Evolutionary conservation across 352 stramenopile genomes (phyloP), one percentile per base, ranked within the genome.

Genomic region (Pythium volutum): DNA sequence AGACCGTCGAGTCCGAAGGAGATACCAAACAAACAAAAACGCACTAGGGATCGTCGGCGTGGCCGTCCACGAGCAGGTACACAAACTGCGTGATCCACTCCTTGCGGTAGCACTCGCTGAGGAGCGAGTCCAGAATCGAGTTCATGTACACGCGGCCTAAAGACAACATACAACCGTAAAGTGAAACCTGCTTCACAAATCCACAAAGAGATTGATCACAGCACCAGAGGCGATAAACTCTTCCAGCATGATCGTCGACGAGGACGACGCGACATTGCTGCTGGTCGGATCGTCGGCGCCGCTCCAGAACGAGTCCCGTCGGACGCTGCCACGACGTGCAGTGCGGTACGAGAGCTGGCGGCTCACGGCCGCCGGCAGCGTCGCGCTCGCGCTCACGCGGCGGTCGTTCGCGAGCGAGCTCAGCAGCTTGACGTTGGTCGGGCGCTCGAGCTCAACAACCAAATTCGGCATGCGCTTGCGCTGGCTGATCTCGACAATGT

Each of bases 31-130:
- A 46, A 18, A 5, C 33, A 2, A 31, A 7, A 5, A 42, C 79
- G 43, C 70, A 93, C 83, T 88, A 67, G 4, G 68, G 63, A 15
- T 93, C 83, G 39, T 80, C 67, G 34, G 74, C 62, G 54, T 62
- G 77, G 49, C 79, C 83, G 61, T 86, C 84, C 46, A 91, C 73
- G 26, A 93, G 67, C 3, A 87, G 29, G 36, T 87, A 71, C 6
- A 93, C 53, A 29, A 91, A 86, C 59, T 81, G 75, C 2, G 73
- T 81, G 73, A 91, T 84, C 73, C 78, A 89, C 18, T 79, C 77
- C 29, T 89, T 91, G 27, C 79, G 75, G 29, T 93, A 93, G 51
- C 81, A 88, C 56, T 93, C 83, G 47, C 81, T 93, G 69, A 93
- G 73, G 5, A 93, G 75, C 31, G 72, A 76, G 26, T 93, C 79